A percentile compares a stretch with the other conserved stretches of the same genome.
Evolutionary conservation across 192 early-diverging fungal genomes (phyloP).

Genomic region (Coemansia sp.): DNA sequence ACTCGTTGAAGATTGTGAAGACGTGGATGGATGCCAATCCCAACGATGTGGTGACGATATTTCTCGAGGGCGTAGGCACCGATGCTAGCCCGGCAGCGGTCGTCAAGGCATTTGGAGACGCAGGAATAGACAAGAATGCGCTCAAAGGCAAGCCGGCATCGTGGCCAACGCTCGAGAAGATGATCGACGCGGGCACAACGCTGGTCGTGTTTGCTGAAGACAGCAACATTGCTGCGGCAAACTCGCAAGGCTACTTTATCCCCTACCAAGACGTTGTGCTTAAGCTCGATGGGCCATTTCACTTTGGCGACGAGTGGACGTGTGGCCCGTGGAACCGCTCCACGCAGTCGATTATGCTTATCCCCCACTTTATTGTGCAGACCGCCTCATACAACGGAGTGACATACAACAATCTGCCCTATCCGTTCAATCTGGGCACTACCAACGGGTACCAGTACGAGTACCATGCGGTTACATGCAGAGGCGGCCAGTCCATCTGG

Average conservation of each 20-base stretch:
- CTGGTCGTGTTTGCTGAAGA: constrained; percentile 52
- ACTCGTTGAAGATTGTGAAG: constrained; percentile 36
- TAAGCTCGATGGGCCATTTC: constrained; percentile 37
- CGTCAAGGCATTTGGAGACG: constrained; percentile 28
- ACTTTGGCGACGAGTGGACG: constrained; percentile 29
- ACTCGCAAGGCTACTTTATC: constrained; percentile 39
- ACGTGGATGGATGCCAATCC: constrained; percentile 38
- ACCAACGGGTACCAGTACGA: constrained; percentile 49
- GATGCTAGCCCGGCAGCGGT: constrained; percentile 33
- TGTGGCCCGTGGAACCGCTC: constrained; percentile 44
- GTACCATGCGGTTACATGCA: constrained; percentile 39
- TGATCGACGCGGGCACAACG: constrained; percentile 36
- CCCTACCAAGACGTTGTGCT: constrained; percentile 26
- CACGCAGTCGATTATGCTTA: constrained; percentile 41
- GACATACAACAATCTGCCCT: constrained; percentile 39
- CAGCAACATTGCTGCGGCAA: constrained; percentile 25
- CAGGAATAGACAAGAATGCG: constrained; percentile 36
- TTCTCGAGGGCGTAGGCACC: constrained; percentile 30
- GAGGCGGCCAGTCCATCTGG: constrained; percentile 51
- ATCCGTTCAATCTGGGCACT: constrained; percentile 44
- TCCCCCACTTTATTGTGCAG: constrained; percentile 49
- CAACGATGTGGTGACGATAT: constrained; percentile 48
- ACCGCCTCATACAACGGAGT: constrained; percentile 31
- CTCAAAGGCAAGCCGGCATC: constrained; percentile 27
- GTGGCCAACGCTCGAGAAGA: constrained; percentile 39